Percentiles rank a stretch among this genome's conserved stretches.
These are phyloP conservation scores for Magnaporthiopsis rhizophila DNA, from an alignment of 2,329 filamentous ascomycete species.

Conservation along the genomic window DNA sequence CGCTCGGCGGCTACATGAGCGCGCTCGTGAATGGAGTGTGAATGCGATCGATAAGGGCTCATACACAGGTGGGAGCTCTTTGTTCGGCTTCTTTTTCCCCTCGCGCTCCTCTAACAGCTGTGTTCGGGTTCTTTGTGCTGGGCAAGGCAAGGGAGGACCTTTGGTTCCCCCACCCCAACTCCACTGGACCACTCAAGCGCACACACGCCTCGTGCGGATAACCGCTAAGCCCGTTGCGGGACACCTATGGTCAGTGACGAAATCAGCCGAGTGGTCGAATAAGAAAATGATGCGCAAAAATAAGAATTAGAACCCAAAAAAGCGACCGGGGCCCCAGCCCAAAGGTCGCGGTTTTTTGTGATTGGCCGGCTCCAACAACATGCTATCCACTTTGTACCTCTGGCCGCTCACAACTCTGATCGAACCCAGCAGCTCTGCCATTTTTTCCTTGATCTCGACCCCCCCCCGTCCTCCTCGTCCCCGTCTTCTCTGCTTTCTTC, in stretches of 20 bases:
- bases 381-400: conserved; percentile 22
- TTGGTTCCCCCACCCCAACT: too few relatives aligned
- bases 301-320: too few relatives aligned
- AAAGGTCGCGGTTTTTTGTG: conserved; percentile 27
- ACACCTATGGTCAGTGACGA: conserved; percentile 9
- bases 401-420: conserved; percentile 13
- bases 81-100: too few relatives aligned
- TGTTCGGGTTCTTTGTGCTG: too few relatives aligned
- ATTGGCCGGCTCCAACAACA: conserved; percentile 28
- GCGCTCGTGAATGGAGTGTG: too few relatives aligned
- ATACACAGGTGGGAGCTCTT: too few relatives aligned
- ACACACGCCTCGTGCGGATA: background rate
- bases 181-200: background rate
- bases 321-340: conserved; percentile 7
- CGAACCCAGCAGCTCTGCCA: background rate
- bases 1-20: too few relatives aligned
- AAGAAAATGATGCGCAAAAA: conserved; percentile 12
- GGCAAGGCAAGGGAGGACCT: too few relatives aligned
- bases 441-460: conserved; percentile 6
- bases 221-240: conserved; percentile 5
- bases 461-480: conserved; percentile 6
- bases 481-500: conserved; percentile 6
- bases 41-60: too few relatives aligned
- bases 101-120: too few relatives aligned
- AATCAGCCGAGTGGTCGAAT: conserved; percentile 9